A percentile compares a stretch with the other conserved stretches of the same genome.
Evolutionary conservation across 2,329 filamentous ascomycete genomes (phyloP).

Genomic region (Albifimbria verrucaria): DNA sequence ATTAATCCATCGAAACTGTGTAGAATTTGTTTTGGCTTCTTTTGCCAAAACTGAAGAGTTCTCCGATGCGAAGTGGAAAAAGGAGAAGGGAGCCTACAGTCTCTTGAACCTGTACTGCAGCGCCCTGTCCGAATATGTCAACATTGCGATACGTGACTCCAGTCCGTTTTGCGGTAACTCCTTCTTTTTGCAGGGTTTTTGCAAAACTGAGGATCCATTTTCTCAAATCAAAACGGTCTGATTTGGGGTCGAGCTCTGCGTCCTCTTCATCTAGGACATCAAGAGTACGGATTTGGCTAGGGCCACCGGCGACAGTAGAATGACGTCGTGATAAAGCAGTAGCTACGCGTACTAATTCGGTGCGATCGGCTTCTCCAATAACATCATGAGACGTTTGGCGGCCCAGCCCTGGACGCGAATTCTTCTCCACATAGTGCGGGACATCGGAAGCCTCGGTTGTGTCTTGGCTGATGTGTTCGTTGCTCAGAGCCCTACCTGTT

Average conservation of each 20-base stretch:
- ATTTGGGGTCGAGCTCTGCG: slow-evolving; percentile 33
- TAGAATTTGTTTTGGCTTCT: slow-evolving; percentile 57
- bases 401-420: too few relatives aligned
- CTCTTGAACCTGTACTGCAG: slow-evolving; percentile 65
- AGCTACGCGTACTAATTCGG: slow-evolving; percentile 36
- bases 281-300: slow-evolving; percentile 12
- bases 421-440: too few relatives aligned
- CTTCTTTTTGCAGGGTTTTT: slow-evolving; percentile 47
- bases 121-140: slow-evolving; percentile 63
- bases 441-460: too few relatives aligned
- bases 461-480: too few relatives aligned
- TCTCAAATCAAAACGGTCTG: slow-evolving; percentile 35
- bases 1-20: slow-evolving; percentile 62
- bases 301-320: slow-evolving; percentile 17
- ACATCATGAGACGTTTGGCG: slow-evolving; percentile 8
- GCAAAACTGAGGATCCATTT: slow-evolving; percentile 40
- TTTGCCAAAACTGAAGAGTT: slow-evolving; percentile 48
- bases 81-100: slow-evolving; percentile 60
- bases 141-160: slow-evolving; percentile 64
- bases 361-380: slow-evolving; percentile 29
- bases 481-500: too few relatives aligned
- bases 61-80: slow-evolving; percentile 54
- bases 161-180: slow-evolving; percentile 48
- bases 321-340: slow-evolving; percentile 34
- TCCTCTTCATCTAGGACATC: slow-evolving; percentile 22